Percentiles rank a stretch among this genome's conserved stretches.
These are phyloP conservation scores for Cairneyella variabilis DNA, from an alignment of 495 filamentous ascomycete genomes.

Conservation along the genomic window DNA sequence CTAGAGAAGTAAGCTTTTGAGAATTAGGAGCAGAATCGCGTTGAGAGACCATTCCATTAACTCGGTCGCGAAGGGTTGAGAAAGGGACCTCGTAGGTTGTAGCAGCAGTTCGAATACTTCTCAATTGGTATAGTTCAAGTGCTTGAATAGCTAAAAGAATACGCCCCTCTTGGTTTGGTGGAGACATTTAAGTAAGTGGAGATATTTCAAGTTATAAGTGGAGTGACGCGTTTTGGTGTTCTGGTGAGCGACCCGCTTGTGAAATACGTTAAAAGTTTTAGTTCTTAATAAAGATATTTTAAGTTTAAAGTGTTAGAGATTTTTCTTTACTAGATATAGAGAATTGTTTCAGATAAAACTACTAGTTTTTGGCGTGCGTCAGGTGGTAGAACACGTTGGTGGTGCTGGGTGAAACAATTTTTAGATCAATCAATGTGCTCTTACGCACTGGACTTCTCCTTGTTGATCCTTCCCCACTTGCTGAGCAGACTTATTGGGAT, in stretches of 20 bases:
- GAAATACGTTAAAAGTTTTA: neutral
- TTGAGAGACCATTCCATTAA: neutral
- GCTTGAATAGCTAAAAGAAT: neutral
- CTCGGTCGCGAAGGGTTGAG: neutral
- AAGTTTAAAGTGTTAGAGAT: too few species aligned
- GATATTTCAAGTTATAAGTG: neutral
- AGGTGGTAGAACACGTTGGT: too few species aligned
- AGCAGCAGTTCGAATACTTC: neutral
- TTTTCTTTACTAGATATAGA: too few species aligned
- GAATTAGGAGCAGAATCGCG: neutral
- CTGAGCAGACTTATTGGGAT: neutral
- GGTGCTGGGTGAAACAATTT: too few species aligned
- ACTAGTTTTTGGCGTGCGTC: too few species aligned
- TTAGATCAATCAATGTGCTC: too few species aligned
- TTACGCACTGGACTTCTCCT: too few species aligned
- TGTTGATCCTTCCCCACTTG: too few species aligned
- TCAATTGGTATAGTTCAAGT: neutral
- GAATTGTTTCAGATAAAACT: too few species aligned
- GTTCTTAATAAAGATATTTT: too few species aligned
- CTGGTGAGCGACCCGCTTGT: neutral
- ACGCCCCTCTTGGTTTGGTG: neutral
- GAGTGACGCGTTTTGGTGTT: neutral
- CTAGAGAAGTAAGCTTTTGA: neutral
- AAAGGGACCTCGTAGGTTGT: neutral
- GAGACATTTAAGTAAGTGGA: neutral